Percentiles rank a stretch among this genome's conserved stretches.
Evolutionary conservation across 2,329 filamentous ascomycete genomes (phyloP).

Genomic region (Diaporthe australafricana): DNA sequence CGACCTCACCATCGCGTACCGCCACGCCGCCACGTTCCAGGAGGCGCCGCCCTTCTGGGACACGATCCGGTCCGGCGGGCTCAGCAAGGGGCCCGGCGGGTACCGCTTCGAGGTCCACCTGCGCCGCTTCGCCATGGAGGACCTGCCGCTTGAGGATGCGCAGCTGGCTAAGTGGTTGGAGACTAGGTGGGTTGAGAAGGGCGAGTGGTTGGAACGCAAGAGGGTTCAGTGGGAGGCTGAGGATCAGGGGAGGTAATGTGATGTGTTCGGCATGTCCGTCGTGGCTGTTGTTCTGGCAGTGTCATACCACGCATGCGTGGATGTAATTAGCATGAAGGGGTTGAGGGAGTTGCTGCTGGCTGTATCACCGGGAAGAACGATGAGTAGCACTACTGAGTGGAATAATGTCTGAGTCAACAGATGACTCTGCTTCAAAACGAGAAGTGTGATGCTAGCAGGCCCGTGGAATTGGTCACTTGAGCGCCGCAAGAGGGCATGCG

Average conservation of each 20-base stretch:
- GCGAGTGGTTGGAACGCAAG: constrained; percentile 60
- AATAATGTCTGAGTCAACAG: too few species aligned
- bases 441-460: too few species aligned
- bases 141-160: constrained; percentile 59
- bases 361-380: too few species aligned
- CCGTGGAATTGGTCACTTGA: too few species aligned
- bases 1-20: constrained; percentile 67
- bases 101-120: constrained; percentile 64
- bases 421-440: too few species aligned
- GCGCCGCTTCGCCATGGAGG: constrained; percentile 59
- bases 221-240: constrained; percentile 53
- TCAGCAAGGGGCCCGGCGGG: constrained; percentile 53
- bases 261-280: too few species aligned
- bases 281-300: not conserved
- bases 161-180: constrained; percentile 65
- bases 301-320: not conserved
- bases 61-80: constrained; percentile 54
- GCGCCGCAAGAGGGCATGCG: too few species aligned
- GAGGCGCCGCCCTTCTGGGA: constrained; percentile 65
- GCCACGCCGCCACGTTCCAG: constrained; percentile 55
- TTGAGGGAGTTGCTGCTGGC: too few species aligned
- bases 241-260: not conserved
- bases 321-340: not conserved
- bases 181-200: constrained; percentile 64
- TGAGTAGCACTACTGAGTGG: too few species aligned